Percentiles rank a stretch among this genome's conserved stretches.
These are phyloP conservation scores for Tylopilus sp. DNA, from an alignment of 768 basidiomycete species.

Conservation along the genomic window DNA sequence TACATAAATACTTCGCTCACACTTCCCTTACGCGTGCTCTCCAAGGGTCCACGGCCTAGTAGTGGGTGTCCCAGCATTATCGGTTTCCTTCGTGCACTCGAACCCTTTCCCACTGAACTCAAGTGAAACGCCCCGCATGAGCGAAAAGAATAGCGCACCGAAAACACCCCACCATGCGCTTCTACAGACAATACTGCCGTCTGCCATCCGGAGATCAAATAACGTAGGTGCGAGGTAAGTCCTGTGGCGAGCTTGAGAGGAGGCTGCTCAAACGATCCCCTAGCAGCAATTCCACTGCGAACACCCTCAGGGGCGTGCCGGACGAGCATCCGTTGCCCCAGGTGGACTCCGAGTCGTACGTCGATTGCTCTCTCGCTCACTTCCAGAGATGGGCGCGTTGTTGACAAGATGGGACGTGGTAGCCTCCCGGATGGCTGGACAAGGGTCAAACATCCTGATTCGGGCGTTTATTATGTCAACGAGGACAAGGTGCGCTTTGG, in stretches of 20 bases:
- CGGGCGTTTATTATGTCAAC: conserved; percentile 31
- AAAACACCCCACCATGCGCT: background rate
- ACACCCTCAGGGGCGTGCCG: conserved; percentile 18
- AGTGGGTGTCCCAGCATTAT: background rate
- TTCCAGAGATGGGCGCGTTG: no score
- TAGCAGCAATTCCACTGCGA: conserved; percentile 6
- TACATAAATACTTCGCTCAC: background rate
- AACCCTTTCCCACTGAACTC: background rate
- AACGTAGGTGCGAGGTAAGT: conserved; percentile 11
- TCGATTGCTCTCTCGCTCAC: background rate
- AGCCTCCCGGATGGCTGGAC: conserved; percentile 26
- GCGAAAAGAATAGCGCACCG: background rate
- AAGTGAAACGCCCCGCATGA: conserved; percentile 6
- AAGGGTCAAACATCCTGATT: conserved; percentile 30
- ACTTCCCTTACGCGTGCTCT: background rate
- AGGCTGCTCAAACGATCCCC: background rate
- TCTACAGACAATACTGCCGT: conserved; percentile 17
- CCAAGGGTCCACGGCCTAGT: background rate
- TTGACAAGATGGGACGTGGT: background rate
- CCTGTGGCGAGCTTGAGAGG: background rate
- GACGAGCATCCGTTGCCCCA: background rate
- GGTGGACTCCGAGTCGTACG: conserved; percentile 8
- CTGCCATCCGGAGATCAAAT: conserved; percentile 4
- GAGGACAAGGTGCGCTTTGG: conserved; percentile 26
- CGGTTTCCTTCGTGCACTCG: background rate